phyloP scores from a whole-genome alignment of 805 yeast genomes.

The Kuraishia piskuri region DNA sequence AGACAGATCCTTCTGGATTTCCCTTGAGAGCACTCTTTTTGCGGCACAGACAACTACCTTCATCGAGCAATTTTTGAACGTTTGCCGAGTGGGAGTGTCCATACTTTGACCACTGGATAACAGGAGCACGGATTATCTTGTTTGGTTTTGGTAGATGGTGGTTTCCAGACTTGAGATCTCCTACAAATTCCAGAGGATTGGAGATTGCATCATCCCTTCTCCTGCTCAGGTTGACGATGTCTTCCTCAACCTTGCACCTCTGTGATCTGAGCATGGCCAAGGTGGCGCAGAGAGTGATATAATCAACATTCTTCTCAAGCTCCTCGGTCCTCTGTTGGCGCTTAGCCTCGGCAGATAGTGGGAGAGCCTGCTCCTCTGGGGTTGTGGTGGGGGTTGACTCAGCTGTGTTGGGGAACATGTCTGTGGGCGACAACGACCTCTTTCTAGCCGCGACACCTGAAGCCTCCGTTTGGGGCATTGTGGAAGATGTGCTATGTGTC shows the following conservation, averaged over 20 bases:
- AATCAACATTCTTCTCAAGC: constrained; percentile 9
- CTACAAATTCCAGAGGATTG: constrained; percentile 7
- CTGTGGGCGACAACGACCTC: constrained; percentile 2
- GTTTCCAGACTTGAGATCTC: constrained; percentile 4
- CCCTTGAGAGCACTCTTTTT: not conserved
- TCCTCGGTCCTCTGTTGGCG: constrained; percentile 4
- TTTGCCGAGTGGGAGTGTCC: not conserved
- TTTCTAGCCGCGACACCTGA: not conserved
- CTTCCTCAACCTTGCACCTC: constrained; percentile 4
- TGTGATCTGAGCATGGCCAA: constrained; percentile 9
- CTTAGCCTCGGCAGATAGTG: constrained; percentile 1
- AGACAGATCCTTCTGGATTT: not conserved
- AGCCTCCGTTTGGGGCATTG: not conserved
- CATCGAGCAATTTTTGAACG: constrained; percentile 1
- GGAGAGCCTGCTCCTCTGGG: not conserved
- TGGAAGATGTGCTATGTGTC: not conserved
- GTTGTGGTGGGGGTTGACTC: not conserved
- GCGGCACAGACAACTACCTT: constrained; percentile 1
- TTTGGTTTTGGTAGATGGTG: constrained; percentile 7
- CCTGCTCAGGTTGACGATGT: constrained; percentile 6
- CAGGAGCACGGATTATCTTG: constrained; percentile 7
- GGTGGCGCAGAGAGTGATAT: constrained; percentile 10
- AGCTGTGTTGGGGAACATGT: not conserved
- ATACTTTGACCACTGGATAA: constrained; percentile 9
- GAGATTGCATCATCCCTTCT: constrained; percentile 3